Evolutionary conservation across 108 stramenopile genomes (phyloP), one percentile per base, ranked within the genome.

Genomic region (Cyclostephanos invisitatus): DNA sequence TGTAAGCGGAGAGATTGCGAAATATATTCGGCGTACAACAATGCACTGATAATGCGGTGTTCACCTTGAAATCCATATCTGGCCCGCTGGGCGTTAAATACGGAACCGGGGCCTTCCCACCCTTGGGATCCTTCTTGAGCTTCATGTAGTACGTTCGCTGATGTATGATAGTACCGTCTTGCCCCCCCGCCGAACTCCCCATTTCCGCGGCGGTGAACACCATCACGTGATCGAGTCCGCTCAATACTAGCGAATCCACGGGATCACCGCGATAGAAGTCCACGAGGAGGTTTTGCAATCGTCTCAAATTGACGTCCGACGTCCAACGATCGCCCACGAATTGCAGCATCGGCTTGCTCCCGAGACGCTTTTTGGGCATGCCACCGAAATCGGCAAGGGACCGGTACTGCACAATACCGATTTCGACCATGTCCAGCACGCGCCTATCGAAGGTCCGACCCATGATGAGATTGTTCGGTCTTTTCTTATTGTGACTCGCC

Each of bases 251-350:
- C 49, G 93, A 91, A 40, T 96, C 84, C 35, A 96, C 93, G 59
- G 96, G 89, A 73, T 96, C 89, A 3, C 97, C 99, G 22, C 97
- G 86, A 82, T 99, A 98, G 66, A 99, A 93, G 67, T 99, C 99
- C 50, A 91, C 82, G 10, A 98, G 78, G 4, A 99, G 64, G 64
- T 98, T 99, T 62, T 96, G 96, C 32, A 99, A 70, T 9, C 86
- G 83, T 64, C 78, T 81, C 50, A 86, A 73, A 56, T 82, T 86
- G 17, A 60, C 62, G 47, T 93, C 87, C 40, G 85, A 83, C 22
- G 92, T 85, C 97, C 97, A 99, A 60, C 84, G 51, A 71, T 98
- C 97, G 22, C 99, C 98, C 22, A 83, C 77, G 61, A 99, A 99
- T n/a, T 97, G 82, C 63, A 98, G 63, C 56, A 93, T 63, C 61